Percentiles rank a stretch among this genome's conserved stretches.
Evolutionary conservation across 805 yeast genomes (phyloP).

Genomic region (Candida adriatica): DNA sequence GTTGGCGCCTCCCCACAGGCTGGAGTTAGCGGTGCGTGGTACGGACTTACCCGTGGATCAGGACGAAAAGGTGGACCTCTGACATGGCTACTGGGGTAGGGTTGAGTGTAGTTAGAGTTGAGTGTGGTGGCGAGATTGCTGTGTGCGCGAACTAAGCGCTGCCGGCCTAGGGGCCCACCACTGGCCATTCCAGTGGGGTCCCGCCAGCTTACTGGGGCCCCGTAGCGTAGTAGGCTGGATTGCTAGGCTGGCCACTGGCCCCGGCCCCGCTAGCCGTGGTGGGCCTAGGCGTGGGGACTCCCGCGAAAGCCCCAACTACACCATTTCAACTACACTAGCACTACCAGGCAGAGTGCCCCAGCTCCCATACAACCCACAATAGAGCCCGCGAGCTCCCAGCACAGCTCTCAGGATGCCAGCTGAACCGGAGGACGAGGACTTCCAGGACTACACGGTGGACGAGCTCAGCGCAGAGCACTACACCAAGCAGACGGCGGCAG

Average conservation of each 20-base stretch:
- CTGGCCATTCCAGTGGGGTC: too few species aligned
- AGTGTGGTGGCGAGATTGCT: neutral
- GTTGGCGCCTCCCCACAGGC: neutral
- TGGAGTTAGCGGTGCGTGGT: neutral
- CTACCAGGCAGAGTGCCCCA: too few species aligned
- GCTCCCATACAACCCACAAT: neutral
- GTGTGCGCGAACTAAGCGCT: neutral
- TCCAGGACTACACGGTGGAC: conserved; percentile 8
- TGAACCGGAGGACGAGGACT: conserved; percentile 7
- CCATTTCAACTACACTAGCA: too few species aligned
- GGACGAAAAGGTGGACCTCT: neutral
- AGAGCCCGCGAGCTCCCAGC: neutral
- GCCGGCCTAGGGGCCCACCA: too few species aligned
- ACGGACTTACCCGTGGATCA: neutral
- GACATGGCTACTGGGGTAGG: too few species aligned
- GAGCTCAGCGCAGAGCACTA: conserved; percentile 10
- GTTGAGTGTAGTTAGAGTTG: neutral
- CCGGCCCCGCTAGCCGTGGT: too few species aligned
- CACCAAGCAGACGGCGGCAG: conserved; percentile 7
- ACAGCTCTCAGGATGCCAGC: conserved; percentile 3
- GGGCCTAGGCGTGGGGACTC: too few species aligned
- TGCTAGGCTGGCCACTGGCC: too few species aligned
- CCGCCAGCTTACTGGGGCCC: too few species aligned
- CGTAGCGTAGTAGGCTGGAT: too few species aligned
- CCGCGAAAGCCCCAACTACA: too few species aligned